A percentile compares a stretch with the other conserved stretches of the same genome.
Conservation (phyloP, 495 filamentous ascomycete genomes). For the Penicillium cataractarum region DNA sequence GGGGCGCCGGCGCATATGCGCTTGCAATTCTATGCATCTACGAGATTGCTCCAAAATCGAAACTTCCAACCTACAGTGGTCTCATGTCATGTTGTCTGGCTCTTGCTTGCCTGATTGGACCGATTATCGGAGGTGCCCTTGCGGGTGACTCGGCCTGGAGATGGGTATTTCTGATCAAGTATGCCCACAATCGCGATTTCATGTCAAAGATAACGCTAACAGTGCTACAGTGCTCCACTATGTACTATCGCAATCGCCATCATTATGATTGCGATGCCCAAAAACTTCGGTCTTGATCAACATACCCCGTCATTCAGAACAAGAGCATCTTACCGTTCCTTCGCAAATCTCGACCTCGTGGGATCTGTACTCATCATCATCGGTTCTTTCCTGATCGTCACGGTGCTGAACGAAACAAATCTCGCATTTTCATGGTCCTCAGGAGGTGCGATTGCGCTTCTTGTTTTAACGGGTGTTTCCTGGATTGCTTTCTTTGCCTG, state of each 20-base stretch:
- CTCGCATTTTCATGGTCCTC: constrained; percentile 45
- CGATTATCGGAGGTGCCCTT: constrained; percentile 65
- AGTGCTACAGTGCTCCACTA: constrained; percentile 20
- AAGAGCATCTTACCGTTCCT: constrained; percentile 33
- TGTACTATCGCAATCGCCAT: constrained; percentile 28
- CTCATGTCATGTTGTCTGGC: constrained; percentile 51
- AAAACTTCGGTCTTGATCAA: constrained; percentile 33
- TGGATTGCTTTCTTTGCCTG: constrained; percentile 44
- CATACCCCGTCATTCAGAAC: constrained; percentile 34
- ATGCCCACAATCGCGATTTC: constrained; percentile 5
- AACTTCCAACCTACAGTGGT: constrained; percentile 48
- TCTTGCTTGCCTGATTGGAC: constrained; percentile 44
- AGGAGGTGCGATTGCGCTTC: constrained; percentile 46
- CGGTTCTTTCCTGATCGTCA: constrained; percentile 58
- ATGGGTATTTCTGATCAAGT: constrained; percentile 69
- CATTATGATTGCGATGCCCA: constrained; percentile 32
- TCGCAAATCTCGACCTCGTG: constrained; percentile 55
- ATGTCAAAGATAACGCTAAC: not conserved
- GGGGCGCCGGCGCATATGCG: constrained; percentile 56
- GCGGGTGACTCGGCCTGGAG: constrained; percentile 58
- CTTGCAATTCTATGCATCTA: constrained; percentile 51
- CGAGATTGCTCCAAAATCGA: constrained; percentile 53
- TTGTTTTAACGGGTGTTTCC: constrained; percentile 37
- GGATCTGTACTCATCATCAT: constrained; percentile 57
- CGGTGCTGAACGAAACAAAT: constrained; percentile 62